Base-by-base conservation (phyloP, 208 protist genomes). In the Acanthamoeba castellanii region DNA sequence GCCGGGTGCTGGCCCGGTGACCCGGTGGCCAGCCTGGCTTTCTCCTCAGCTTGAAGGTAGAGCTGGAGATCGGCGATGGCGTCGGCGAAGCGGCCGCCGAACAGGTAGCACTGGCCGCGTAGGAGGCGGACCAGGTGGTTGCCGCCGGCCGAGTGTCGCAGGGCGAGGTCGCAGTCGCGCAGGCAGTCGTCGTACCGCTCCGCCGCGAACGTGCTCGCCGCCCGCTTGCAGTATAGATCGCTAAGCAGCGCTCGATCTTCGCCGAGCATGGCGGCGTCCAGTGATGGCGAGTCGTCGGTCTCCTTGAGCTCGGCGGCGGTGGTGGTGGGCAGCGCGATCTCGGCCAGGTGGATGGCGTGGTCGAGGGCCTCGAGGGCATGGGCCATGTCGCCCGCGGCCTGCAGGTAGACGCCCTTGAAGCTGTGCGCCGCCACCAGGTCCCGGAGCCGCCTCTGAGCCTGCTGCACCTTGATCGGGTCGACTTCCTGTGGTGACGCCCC, bases 171-270 rank as follows among this genome's bases (percentile, higher is more conserved):
- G 45, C 78, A 85, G 78, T 85, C 78, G 34, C 47, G 34, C 78
- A 50, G 47, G 78, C 45, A 30, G 11, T 85, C 78, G 18, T 85
- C 78, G 78, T 50, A 52, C 27, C 78, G 78, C 25, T 85, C 45
- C 45, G 22, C 30, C 78, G 52, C 18, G 27, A 85, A 57, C 11
- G 27, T 27, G 45, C 25, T 61, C 27, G 78, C 16, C 78, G 78
- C 78, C 20, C 78, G 78, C 45, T 85, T 85, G 78, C 37, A 85
- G 45, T 85, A 57, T 2, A 85, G 47, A 57, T 85, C 78, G 78
- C 78, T 85, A 47, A 85, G 47, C 7, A 57, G 16, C 25, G 47
- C 78, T 34, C 45, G 32, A 8, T 85, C 78, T 18, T 85, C 47
- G 16, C 45, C 45, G 18, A 50, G 27, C 45, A 82, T 22, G 52